Percentiles rank a stretch among this genome's conserved stretches.
Evolutionary conservation across 2,329 filamentous ascomycete species (phyloP).

Genomic region (Botrytis porri): DNA sequence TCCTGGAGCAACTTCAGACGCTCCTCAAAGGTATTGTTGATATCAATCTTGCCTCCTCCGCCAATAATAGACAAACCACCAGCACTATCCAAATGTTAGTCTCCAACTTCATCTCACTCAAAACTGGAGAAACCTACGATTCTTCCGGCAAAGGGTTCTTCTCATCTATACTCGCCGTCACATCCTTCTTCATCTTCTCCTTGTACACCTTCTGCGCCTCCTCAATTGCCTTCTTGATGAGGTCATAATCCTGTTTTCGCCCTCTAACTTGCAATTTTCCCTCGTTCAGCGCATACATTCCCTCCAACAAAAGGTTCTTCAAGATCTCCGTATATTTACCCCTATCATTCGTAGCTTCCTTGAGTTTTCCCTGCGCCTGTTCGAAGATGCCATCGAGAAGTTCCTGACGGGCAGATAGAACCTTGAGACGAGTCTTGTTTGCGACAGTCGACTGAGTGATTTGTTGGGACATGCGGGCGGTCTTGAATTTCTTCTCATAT

Average conservation of each 20-base stretch:
- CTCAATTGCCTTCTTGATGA: constrained; percentile 74
- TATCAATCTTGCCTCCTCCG: constrained; percentile 88
- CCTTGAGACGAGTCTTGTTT: constrained; percentile 91
- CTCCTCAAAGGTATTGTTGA: constrained; percentile 97
- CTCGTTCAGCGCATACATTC: constrained; percentile 85
- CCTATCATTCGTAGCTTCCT: constrained; percentile 63
- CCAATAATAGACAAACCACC: constrained; percentile 81
- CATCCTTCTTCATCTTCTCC: constrained; percentile 68
- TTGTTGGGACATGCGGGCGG: constrained; percentile 97
- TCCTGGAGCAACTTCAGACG: constrained; percentile 81
- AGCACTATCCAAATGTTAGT: constrained; percentile 52
- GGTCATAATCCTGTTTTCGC: constrained; percentile 73
- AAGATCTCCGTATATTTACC: constrained; percentile 72
- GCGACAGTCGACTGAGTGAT: constrained; percentile 94
- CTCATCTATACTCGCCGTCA: constrained; percentile 72
- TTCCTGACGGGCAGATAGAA: constrained; percentile 84
- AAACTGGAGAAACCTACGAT: constrained; percentile 61
- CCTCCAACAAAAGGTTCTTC: constrained; percentile 82
- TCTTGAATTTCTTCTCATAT: constrained; percentile 99
- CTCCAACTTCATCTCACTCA: not conserved
- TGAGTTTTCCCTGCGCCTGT: constrained; percentile 69
- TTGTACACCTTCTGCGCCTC: constrained; percentile 81
- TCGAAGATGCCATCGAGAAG: constrained; percentile 89
- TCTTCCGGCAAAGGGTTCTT: constrained; percentile 74
- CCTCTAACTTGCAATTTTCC: constrained; percentile 70